Percentiles rank a stretch among this genome's conserved stretches.
These are phyloP conservation scores for Neospermospora avenae DNA, from an alignment of 2,329 filamentous ascomycete species.

Conservation along the genomic window DNA sequence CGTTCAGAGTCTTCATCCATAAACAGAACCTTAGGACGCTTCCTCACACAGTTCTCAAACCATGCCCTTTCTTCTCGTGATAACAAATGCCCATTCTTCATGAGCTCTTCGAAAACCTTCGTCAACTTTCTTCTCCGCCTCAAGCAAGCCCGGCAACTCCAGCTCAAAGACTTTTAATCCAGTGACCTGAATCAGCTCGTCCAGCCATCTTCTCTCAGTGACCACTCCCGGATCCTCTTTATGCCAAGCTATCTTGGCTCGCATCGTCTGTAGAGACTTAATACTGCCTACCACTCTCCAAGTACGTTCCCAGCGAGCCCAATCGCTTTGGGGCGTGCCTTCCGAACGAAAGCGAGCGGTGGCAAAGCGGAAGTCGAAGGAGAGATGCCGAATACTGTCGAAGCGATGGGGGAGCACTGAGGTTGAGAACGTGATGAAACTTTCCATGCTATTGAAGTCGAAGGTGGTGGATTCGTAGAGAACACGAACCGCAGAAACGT, in stretches of 20 bases:
- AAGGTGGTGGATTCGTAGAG: conserved; percentile 29
- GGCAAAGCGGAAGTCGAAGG: conserved; percentile 21
- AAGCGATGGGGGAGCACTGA: conserved; percentile 25
- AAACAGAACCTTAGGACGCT: not conserved
- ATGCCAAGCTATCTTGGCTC: conserved; percentile 20
- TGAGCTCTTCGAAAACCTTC: conserved; percentile 3
- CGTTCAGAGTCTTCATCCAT: not conserved
- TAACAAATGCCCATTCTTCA: conserved; percentile 4
- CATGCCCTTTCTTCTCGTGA: not conserved
- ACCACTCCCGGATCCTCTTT: conserved; percentile 8
- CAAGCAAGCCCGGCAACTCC: conserved; percentile 13
- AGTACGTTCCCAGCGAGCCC: conserved; percentile 22
- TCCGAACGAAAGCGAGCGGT: conserved; percentile 12
- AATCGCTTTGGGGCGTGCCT: conserved; percentile 16
- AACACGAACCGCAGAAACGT: conserved; percentile 24
- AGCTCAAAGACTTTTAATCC: conserved; percentile 19
- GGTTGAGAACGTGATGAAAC: conserved; percentile 23
- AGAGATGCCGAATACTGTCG: conserved; percentile 22
- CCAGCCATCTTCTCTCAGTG: conserved; percentile 20
- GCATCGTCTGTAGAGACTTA: conserved; percentile 13
- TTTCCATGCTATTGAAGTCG: conserved; percentile 28
- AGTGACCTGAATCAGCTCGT: conserved; percentile 21
- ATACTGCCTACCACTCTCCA: conserved; percentile 26
- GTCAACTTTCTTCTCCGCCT: conserved; percentile 2
- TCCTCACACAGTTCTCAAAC: not conserved